Percentiles rank a stretch among this genome's conserved stretches.
Conservation (phyloP, 768 basidiomycete genomes). For the Tephrocybe sp. region DNA sequence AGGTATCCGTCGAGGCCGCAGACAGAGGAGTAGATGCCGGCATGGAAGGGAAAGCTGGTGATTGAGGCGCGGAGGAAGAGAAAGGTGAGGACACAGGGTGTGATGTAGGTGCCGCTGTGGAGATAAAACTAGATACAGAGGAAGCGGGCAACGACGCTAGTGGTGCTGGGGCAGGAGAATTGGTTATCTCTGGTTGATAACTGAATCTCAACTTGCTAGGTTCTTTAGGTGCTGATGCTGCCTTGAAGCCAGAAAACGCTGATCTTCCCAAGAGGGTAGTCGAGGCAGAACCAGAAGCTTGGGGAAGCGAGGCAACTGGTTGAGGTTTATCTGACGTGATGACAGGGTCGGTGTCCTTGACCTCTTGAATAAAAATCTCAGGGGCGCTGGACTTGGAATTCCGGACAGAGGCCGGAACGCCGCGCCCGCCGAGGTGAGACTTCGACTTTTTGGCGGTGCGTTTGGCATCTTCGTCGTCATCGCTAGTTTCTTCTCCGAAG, state of each 20-base stretch:
- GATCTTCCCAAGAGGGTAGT: conserved; percentile 19
- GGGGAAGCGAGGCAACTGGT: conserved; percentile 2
- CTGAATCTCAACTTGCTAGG: conserved; percentile 80
- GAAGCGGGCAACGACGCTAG: not conserved
- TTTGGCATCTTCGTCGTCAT: conserved; percentile 39
- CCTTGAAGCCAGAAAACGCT: conserved; percentile 38
- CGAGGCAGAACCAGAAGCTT: conserved; percentile 11
- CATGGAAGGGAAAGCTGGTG: not conserved
- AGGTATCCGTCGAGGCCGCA: not conserved
- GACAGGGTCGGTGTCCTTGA: conserved; percentile 29
- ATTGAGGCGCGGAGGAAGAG: not conserved
- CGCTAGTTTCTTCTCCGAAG: conserved; percentile 35
- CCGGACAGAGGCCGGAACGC: conserved; percentile 4
- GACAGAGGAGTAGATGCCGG: not conserved
- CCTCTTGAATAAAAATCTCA: conserved; percentile 33
- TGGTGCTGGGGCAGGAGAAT: conserved; percentile 18
- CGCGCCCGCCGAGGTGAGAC: conserved; percentile 29
- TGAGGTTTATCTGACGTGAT: conserved; percentile 14
- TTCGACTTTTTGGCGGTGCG: conserved; percentile 52
- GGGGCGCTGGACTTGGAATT: conserved; percentile 11
- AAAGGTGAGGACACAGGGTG: not conserved
- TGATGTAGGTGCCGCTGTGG: not conserved
- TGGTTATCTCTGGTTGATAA: conserved; percentile 52
- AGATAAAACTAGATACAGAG: not conserved
- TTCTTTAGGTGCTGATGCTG: conserved; percentile 62